Base-by-base conservation (phyloP, 768 basidiomycete species). In the Plicaturopsis crispa region DNA sequence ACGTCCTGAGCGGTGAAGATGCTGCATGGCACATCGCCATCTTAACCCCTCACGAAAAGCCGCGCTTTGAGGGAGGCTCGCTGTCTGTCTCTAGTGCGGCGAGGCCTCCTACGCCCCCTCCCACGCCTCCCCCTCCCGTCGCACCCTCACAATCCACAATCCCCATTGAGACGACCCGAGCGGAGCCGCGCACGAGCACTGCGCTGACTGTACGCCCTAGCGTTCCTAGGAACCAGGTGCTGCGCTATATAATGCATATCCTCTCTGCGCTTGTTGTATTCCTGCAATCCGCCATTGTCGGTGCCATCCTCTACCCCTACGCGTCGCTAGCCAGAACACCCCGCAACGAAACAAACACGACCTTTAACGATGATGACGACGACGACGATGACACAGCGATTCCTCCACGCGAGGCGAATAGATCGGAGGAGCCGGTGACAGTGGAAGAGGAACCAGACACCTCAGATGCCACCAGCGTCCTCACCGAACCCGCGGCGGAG, bases 61-160 rank as follows among this genome's bases (percentile, higher is more conserved):
- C n/a, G n/a, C n/a, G n/a, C n/a, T n/a, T n/a, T n/a, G n/a, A n/a
- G n/a, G n/a, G n/a, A n/a, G n/a, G n/a, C 43, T 54, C 41, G 24
- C 33, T 43, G 37, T 32, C 39, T n/a, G 24, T 31, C 41, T 18
- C 36, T 50, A 1, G 24, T 28, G 5, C 28, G 41, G 22, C 33
- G 38, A 2, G 45, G 47, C n/a, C 37, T 41, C 18, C 48, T 67
- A 6, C 65, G 14, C 8, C 61, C 4, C 66, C 63, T 12, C 64
- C 65, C 7, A 65, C 65, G 12, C 57, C 57, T 6, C 65, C 65
- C 24, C 65, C 66, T 6, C 51, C 48, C 24, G 40, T 62, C 21
- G 44, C 41, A 14, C 50, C 57, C 16, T 43, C 51, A 21, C 47
- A 49, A 28, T 28, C 26, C 26, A 28, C 26, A 28, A 8, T 8